A percentile compares a stretch with the other conserved stretches of the same genome.
phyloP scores from a whole-genome alignment of 208 protist species.

The Acanthamoeba culbertsoni region DNA sequence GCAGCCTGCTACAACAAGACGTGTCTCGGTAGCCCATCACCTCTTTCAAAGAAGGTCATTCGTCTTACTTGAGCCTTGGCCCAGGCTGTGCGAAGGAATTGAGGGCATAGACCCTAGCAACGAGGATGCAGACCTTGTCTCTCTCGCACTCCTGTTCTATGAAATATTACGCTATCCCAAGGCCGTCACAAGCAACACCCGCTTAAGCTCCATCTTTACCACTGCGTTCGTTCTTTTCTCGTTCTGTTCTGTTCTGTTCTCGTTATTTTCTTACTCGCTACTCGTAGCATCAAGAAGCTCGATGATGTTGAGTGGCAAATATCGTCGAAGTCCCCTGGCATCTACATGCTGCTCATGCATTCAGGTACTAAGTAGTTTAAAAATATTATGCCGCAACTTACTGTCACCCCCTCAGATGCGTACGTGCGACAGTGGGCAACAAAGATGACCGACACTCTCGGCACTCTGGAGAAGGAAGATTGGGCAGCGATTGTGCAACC shows the following conservation, averaged over 20 bases:
- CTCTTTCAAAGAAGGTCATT: not conserved
- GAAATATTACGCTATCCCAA: not conserved
- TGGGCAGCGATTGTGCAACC: not conserved
- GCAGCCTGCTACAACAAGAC: not conserved
- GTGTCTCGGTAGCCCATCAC: not conserved
- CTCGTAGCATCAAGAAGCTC: not conserved
- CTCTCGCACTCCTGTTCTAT: slow-evolving; percentile 5
- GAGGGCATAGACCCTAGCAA: not conserved
- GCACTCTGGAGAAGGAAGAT: not conserved
- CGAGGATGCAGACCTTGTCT: not conserved
- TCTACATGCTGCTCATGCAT: slow-evolving; percentile 46
- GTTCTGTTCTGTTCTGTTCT: not conserved
- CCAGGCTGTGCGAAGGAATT: not conserved
- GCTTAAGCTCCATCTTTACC: not conserved
- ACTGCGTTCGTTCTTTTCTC: not conserved
- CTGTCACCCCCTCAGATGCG: not conserved
- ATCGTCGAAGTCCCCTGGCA: not conserved
- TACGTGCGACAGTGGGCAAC: not conserved
- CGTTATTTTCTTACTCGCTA: not conserved
- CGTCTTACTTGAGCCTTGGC: not conserved
- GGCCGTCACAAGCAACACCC: not conserved
- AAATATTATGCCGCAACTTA: not conserved
- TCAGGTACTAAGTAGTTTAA: not conserved
- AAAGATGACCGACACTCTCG: not conserved
- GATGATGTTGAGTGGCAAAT: slow-evolving; percentile 15